These are phyloP conservation scores for Marsdenia floribunda DNA, from an alignment of 257 asterid species.

Conservation along the genomic window DNA sequence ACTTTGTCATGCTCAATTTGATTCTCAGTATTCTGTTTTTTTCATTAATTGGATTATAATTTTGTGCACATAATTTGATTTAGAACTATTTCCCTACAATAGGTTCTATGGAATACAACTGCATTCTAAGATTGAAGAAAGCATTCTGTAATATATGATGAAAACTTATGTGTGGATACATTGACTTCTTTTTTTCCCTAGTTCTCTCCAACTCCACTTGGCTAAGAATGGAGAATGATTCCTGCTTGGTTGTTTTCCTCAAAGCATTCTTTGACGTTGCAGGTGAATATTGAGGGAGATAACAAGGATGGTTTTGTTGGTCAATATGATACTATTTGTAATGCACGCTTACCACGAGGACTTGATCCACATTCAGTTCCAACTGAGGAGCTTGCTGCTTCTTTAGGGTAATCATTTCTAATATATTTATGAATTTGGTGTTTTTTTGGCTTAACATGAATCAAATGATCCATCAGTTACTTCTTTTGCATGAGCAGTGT, in stretches of 20 bases:
- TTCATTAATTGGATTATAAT: background rate
- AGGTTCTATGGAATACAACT: background rate
- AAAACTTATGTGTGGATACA: background rate
- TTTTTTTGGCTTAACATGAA: background rate
- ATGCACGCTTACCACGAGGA: constrained; percentile 91
- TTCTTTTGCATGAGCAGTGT: background rate
- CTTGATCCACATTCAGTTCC: constrained; percentile 98
- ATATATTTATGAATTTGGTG: background rate
- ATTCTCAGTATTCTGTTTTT: background rate
- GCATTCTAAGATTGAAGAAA: background rate
- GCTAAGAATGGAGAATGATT: background rate
- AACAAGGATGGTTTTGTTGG: constrained; percentile 59
- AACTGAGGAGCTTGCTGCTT: constrained; percentile 83
- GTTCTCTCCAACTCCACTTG: background rate
- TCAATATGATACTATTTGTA: constrained; percentile 77
- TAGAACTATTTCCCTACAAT: background rate
- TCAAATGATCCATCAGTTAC: background rate
- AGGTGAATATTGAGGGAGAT: constrained; percentile 69
- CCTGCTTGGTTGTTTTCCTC: constrained; percentile 16
- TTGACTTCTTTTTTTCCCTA: background rate
- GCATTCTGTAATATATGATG: background rate
- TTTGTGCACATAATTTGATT: background rate
- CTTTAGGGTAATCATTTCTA: constrained; percentile 65
- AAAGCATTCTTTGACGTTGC: constrained; percentile 23
- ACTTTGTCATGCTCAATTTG: background rate